Evolutionary conservation across 306 rosid genomes (phyloP), one percentile per base, ranked within the genome.

Genomic region (Cicer cuneatum): DNA sequence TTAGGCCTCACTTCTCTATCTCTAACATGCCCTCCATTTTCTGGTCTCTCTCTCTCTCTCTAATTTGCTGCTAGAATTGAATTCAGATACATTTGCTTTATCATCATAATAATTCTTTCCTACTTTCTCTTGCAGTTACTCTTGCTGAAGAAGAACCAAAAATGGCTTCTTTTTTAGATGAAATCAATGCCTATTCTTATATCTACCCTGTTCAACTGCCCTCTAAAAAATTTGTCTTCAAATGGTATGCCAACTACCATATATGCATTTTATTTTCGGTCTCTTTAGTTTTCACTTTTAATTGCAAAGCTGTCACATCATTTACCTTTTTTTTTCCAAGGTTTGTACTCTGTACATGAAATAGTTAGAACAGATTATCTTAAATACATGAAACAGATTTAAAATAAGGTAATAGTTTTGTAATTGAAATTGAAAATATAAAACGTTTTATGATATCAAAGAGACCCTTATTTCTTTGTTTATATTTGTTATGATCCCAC

Each of bases 131-230:
- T 89, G 87, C 90, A 92, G 99, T 63, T 59, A 45, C 89, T 29
- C 81, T 83, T 82, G 96, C 95, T 39, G 95, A 74, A 42, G 93
- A 81, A 81, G 92, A 92, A 24, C 78, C 82, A 38, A 90, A 85
- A 79, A 81, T 85, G 90, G 93, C 85, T 73, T 61, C 93, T 5
- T 66, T 86, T 76, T 13, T 64, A 35, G 99, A 94, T 81, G 96
- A 90, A 68, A 69, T 78, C 66, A 94, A 94, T 83, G 87, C 93
- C 43, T 94, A 89, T 80, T 90, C 96, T 77, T 94, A 92, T 86
- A 47, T 75, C 14, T 94, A 90, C 71, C 99, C 99, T 5, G 19
- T 84, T 75, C 89, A 92, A 82, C 66, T 87, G 80, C 93, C 93
- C 53, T 88, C 99, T 66, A 74, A 87, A 74, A 84, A 92, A 35